phyloP scores from a whole-genome alignment of 140 eudicot genomes.

The Flaveria floridana region DNA sequence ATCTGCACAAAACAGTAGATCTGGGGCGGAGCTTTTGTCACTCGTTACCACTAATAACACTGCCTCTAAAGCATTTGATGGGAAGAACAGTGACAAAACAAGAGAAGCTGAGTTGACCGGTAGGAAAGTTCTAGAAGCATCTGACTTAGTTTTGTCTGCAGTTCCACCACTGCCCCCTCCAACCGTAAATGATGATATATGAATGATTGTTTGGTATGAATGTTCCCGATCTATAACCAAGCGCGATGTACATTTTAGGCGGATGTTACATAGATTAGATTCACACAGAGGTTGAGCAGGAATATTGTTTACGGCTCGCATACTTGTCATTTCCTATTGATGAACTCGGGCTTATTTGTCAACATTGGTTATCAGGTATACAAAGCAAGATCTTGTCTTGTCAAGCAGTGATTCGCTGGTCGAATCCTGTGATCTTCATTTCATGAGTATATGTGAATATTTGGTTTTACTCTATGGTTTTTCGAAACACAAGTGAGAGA shows the following conservation, averaged over 20 bases:
- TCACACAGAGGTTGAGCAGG: slow-evolving; percentile 36
- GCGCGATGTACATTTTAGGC: slow-evolving; percentile 63
- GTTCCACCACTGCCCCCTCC: slow-evolving; percentile 91
- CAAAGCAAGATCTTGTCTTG: slow-evolving; percentile 21
- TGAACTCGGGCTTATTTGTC: slow-evolving; percentile 25
- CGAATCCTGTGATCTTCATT: slow-evolving; percentile 13
- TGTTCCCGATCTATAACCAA: slow-evolving; percentile 82
- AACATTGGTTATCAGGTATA: slow-evolving; percentile 29
- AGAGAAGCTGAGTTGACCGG: slow-evolving; percentile 42
- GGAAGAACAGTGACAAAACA: slow-evolving; percentile 48
- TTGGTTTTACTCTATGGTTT: not conserved
- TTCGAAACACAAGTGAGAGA: no score
- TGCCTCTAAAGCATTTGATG: slow-evolving; percentile 35
- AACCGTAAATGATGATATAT: slow-evolving; percentile 31
- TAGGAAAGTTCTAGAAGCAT: slow-evolving; percentile 54
- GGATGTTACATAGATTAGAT: slow-evolving; percentile 38
- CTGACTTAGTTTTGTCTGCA: slow-evolving; percentile 38
- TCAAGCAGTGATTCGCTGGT: slow-evolving; percentile 1
- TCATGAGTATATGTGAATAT: slow-evolving; percentile 21
- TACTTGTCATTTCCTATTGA: slow-evolving; percentile 19
- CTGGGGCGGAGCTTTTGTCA: slow-evolving; percentile 37
- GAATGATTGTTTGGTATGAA: slow-evolving; percentile 29
- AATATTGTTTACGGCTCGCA: slow-evolving; percentile 19
- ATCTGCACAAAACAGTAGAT: slow-evolving; percentile 46
- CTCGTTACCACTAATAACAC: slow-evolving; percentile 33